Base-by-base conservation (phyloP, 2,329 filamentous ascomycete species). In the Beauveria rudraprayagi region DNA sequence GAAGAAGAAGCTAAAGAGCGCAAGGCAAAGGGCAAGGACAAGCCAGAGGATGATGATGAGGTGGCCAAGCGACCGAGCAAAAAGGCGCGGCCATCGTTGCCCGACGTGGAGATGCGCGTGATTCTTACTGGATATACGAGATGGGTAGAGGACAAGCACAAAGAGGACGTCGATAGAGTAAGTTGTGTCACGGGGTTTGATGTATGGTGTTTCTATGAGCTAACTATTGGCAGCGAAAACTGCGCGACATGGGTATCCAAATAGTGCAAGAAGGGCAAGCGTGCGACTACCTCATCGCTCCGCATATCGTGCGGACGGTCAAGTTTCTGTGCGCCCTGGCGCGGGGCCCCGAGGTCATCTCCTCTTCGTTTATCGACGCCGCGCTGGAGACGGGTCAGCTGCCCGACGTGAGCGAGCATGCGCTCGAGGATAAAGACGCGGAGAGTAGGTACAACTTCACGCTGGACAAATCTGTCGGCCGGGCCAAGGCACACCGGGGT, bases 251-350 rank as follows among this genome's bases (percentile, higher is more conserved):
- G 41, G 94, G 94, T 8, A 90, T 99, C 61, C 81, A 86, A 66
- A 84, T 96, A 24, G 88, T 91, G 5, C 82, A 88, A 67, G 90
- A 96, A 69, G 85, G 86, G 28, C 83, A 84, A 53, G 82, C 84
- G 50, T 94, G 91, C 71, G 90, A 93, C 67, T 90, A 96, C 71
- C 83, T 99, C 11, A 92, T 91, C 40, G 93, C 93, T 3, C 94
- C 93, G 1, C 83, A 86, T 47, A 85, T 97, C 63, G 84, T 97
- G 40, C 88, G 94, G 43, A 99, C 94, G 0, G 86, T 91, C 71
- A 99, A 99, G 70, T 99, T 99, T 70, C 86, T 97, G 55, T 89
- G 88, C 63, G 91, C 92, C 14, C 77, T 99, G 30, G 92, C 94
- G 19, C 86, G 85, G 62, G 92, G 90, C 0, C 91, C 92, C 0